Evolutionary conservation across 2,329 filamentous ascomycete genomes (phyloP).

Genomic region (Diplodia seriata): DNA sequence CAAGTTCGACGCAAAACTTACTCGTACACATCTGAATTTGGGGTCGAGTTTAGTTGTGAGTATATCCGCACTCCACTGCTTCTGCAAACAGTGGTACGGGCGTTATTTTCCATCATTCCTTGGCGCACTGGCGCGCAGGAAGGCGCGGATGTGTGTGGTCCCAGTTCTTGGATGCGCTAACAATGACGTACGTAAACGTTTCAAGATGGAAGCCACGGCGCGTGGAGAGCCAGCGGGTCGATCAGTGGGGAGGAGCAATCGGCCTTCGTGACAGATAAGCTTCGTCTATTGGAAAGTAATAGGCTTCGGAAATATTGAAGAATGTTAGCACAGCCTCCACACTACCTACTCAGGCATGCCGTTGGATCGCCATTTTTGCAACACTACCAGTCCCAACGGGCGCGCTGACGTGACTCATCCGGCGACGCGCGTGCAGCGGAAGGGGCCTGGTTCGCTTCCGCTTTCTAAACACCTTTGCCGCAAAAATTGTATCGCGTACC

Average conservation of each 20-base stretch:
- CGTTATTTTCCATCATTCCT: not conserved
- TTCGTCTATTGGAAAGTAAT: constrained; percentile 3
- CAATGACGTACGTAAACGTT: constrained; percentile 23
- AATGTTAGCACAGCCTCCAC: not conserved
- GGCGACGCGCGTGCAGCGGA: not conserved
- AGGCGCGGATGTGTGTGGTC: not conserved
- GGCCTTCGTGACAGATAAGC: constrained; percentile 1
- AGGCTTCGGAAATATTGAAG: not conserved
- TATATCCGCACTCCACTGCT: no score
- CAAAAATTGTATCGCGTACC: not conserved
- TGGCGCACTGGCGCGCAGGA: not conserved
- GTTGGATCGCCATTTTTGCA: not conserved
- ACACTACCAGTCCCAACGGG: not conserved
- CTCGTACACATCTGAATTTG: not conserved
- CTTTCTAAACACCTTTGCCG: not conserved
- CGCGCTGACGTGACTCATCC: no score
- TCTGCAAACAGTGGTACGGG: not conserved
- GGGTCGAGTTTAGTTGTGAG: no score
- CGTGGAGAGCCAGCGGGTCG: not conserved
- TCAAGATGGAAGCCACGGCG: constrained; percentile 18
- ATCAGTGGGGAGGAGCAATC: not conserved
- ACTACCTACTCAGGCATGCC: not conserved
- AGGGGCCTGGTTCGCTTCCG: not conserved
- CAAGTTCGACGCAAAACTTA: not conserved
- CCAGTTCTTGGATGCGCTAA: not conserved